Conservation (phyloP, 176 grass and related monocot species). For the Coix lacrymajobi region DNA sequence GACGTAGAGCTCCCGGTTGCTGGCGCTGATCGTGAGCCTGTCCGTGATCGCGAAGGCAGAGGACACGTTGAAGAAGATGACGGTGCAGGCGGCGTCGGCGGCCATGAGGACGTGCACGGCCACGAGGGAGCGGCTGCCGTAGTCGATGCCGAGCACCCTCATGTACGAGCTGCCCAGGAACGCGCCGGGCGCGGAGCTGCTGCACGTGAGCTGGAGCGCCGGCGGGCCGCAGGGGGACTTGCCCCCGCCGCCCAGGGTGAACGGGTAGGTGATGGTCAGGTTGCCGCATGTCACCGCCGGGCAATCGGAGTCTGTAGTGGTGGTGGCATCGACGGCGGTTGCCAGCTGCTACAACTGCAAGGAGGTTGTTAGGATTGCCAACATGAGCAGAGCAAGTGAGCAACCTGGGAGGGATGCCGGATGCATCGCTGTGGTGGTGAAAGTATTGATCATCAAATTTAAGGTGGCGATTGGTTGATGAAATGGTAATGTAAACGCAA, state of each 20-base stretch:
- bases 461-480: too few relatives aligned
- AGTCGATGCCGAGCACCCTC: conserved; percentile 19
- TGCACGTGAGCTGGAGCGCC: conserved; percentile 26
- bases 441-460: too few relatives aligned
- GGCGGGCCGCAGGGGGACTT: conserved; percentile 32
- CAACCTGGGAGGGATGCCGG: background rate
- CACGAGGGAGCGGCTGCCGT: conserved; percentile 26
- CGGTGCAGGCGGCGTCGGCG: background rate
- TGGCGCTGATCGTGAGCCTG: conserved; percentile 19
- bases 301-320: conserved; percentile 7
- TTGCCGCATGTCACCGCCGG: conserved; percentile 33
- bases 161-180: conserved; percentile 28
- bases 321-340: background rate
- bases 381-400: too few relatives aligned
- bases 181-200: background rate
- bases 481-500: too few relatives aligned
- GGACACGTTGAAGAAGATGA: conserved; percentile 40
- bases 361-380: conserved; percentile 18
- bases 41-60: conserved; percentile 4
- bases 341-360: conserved; percentile 9
- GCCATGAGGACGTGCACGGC: conserved; percentile 20
- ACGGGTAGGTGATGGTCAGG: conserved; percentile 38
- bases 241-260: conserved; percentile 10
- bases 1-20: conserved; percentile 28
- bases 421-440: conserved; percentile 2